Evolutionary conservation across 2,329 filamentous ascomycete genomes (phyloP).

Genomic region (Periconia digitata): DNA sequence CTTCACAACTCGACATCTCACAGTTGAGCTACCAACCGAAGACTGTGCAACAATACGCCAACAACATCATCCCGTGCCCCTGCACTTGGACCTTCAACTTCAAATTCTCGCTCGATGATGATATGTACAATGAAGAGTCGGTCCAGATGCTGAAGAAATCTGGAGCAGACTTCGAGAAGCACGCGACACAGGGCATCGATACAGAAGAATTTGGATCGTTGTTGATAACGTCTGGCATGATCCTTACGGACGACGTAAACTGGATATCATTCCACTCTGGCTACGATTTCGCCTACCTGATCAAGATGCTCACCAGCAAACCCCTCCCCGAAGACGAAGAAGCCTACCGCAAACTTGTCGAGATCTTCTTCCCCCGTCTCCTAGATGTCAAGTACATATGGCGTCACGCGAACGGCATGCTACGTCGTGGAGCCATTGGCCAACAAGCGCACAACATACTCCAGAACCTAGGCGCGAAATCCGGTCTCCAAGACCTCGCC

Average conservation of each 20-base stretch:
- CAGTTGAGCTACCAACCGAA: conserved; percentile 47
- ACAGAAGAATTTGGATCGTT: conserved; percentile 85
- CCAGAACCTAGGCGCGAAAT: conserved; percentile 84
- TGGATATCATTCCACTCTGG: conserved; percentile 98
- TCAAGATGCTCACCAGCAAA: conserved; percentile 85
- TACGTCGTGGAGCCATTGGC: conserved; percentile 53
- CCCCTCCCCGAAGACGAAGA: conserved; percentile 85
- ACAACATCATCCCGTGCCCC: conserved; percentile 65
- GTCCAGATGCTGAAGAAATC: conserved; percentile 88
- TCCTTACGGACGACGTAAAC: conserved; percentile 82
- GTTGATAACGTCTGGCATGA: conserved; percentile 87
- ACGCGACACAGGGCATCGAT: conserved; percentile 88
- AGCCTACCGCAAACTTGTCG: conserved; percentile 85
- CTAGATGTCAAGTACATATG: conserved; percentile 98
- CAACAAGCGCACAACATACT: conserved; percentile 68
- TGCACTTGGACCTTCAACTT: conserved; percentile 99
- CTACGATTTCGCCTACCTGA: conserved; percentile 96
- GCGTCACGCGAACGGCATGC: conserved; percentile 74
- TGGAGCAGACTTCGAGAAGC: conserved; percentile 85
- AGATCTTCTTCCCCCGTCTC: conserved; percentile 87
- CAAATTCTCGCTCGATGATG: conserved; percentile 87
- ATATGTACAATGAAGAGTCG: conserved; percentile 97
- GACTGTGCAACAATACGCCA: conserved; percentile 53
- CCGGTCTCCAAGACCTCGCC: conserved; percentile 88
- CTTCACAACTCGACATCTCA: conserved; percentile 60